A percentile compares a stretch with the other conserved stretches of the same genome.
These are phyloP conservation scores for Ogataea trehalophila DNA, from an alignment of 805 yeast species.

Conservation along the genomic window DNA sequence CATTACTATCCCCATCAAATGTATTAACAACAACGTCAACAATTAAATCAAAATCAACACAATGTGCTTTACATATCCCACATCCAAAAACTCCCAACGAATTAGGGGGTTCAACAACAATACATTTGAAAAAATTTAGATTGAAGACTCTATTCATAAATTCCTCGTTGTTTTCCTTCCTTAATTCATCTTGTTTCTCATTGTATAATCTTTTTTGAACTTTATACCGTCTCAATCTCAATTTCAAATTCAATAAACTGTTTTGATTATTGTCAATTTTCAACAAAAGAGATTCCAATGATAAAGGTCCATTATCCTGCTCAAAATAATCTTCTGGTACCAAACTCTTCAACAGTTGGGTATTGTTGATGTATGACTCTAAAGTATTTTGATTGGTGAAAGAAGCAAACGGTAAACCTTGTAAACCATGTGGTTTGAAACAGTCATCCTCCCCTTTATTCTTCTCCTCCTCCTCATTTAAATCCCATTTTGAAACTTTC, in stretches of 20 bases:
- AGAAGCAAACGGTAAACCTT: conserved; percentile 17
- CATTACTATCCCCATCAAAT: conserved; percentile 18
- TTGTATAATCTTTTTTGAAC: conserved; percentile 5
- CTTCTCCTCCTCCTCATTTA: neutral
- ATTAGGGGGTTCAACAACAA: conserved; percentile 33
- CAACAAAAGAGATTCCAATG: neutral
- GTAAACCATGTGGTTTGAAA: conserved; percentile 24
- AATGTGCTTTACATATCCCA: conserved; percentile 38
- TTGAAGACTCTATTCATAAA: conserved; percentile 3
- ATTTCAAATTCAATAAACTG: conserved; percentile 23
- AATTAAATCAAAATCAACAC: conserved; percentile 42
- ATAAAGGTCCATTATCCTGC: conserved; percentile 1
- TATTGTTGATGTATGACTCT: conserved; percentile 27
- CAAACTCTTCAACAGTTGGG: conserved; percentile 29
- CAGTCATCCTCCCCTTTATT: neutral
- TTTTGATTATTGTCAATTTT: conserved; percentile 12
- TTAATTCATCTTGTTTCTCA: neutral
- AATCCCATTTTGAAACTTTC: neutral
- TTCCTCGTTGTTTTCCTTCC: conserved; percentile 1
- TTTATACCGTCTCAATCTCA: conserved; percentile 14
- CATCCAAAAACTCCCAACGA: conserved; percentile 4
- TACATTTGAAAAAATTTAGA: conserved; percentile 35
- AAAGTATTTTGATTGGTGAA: conserved; percentile 24
- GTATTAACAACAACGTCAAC: conserved; percentile 35
- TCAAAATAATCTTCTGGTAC: conserved; percentile 28